Base-by-base conservation (phyloP, 768 basidiomycete species). In the Lentinula sp. region DNA sequence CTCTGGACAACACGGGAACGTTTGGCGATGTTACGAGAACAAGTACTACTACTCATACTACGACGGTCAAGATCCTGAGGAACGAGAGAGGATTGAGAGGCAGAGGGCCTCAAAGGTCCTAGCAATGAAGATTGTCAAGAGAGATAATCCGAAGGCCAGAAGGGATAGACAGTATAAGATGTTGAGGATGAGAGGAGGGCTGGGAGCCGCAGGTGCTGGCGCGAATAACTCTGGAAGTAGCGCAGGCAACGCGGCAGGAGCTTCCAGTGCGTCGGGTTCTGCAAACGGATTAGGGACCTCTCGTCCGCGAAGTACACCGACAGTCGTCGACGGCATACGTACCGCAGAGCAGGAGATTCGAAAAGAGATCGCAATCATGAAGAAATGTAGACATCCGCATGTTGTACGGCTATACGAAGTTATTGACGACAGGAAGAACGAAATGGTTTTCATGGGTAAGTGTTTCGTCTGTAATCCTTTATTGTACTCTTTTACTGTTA, bases 341-440 rank as follows among this genome's bases (percentile, higher is more conserved):
- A 88, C 84, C 23, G 85, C 85, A 35, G 93, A 93, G 69, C 81
- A 85, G 64, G 93, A 93, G 76, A 93, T 97, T 63, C 81, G 86
- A 66, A 88, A 87, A 72, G 96, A 98, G 76, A 95, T 98, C 62
- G 97, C 97, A 2, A 95, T 98, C 72, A 97, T 99, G 93, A 98
- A 98, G 79, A 95, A 97, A 70, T 89, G 92, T 68, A 78, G 87
- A 51, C 94, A 97, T 69, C 88, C 90, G 0, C 88, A 97, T 71
- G 87, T 97, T 61, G 94, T 98, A 10, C 81, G 88, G 64, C 81
- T 99, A 60, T 85, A 86, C 66, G 95, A 98, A 72, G 94, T 98
- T 69, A 95, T 99, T 63, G 95, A 98, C 72, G 97, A 98, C 74
- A 84, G 86, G 46, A 81, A 89, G 64, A 84, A 84, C 54, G 88